Percentiles rank a stretch among this genome's conserved stretches.
These are phyloP conservation scores for Drechmeria coniospora DNA, from an alignment of 2,329 filamentous ascomycete species.

Conservation along the genomic window DNA sequence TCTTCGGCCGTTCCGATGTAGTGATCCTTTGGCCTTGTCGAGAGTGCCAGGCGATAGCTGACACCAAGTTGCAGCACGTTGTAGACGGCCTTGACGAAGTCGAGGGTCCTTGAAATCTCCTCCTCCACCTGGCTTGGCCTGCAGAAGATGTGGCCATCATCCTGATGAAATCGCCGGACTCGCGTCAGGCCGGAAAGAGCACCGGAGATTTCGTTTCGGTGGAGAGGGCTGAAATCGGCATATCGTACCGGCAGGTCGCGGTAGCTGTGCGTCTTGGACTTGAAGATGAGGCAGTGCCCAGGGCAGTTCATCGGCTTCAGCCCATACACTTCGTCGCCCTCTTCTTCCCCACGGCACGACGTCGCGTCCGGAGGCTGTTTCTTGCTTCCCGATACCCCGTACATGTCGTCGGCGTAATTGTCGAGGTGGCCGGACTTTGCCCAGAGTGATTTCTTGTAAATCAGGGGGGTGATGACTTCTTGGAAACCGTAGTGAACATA, in stretches of 20 bases:
- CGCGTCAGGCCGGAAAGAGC: slow-evolving; percentile 69
- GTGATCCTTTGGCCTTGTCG: slow-evolving; percentile 60
- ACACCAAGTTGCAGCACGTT: slow-evolving; percentile 49
- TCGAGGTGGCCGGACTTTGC: slow-evolving; percentile 74
- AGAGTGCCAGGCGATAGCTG: slow-evolving; percentile 60
- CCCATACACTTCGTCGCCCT: slow-evolving; percentile 58
- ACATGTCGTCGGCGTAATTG: slow-evolving; percentile 89
- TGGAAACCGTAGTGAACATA: slow-evolving; percentile 76
- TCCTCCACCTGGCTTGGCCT: slow-evolving; percentile 57
- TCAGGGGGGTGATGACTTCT: slow-evolving; percentile 78
- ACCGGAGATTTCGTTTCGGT: slow-evolving; percentile 73
- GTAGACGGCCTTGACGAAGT: slow-evolving; percentile 62
- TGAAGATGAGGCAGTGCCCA: slow-evolving; percentile 75
- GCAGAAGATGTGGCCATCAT: slow-evolving; percentile 86
- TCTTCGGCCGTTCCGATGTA: slow-evolving; percentile 63
- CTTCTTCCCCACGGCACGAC: slow-evolving; percentile 23
- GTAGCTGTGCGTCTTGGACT: slow-evolving; percentile 57
- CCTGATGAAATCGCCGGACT: slow-evolving; percentile 76
- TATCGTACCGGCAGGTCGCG: slow-evolving; percentile 70
- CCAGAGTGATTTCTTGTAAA: slow-evolving; percentile 83
- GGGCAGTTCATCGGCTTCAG: slow-evolving; percentile 92
- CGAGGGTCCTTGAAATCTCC: slow-evolving; percentile 59
- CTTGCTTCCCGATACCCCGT: slow-evolving; percentile 50
- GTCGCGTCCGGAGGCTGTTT: slow-evolving; percentile 17
- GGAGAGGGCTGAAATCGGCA: slow-evolving; percentile 77